Conservation (phyloP, 306 rosid genomes). For the Quercus glauca region DNA sequence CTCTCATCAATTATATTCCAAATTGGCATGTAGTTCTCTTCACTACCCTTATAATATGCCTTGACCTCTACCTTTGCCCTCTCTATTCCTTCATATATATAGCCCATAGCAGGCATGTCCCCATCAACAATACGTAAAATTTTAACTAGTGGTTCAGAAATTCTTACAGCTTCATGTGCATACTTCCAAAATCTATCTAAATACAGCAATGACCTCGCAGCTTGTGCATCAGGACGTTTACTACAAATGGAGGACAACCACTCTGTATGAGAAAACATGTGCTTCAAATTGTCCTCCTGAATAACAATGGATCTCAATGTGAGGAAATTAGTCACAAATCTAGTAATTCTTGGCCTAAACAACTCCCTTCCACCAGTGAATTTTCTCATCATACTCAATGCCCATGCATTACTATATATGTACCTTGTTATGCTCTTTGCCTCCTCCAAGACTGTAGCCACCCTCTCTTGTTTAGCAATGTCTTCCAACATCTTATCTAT, state of each 20-base stretch:
- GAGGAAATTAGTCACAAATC: constrained; percentile 56
- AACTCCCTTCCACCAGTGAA: constrained; percentile 59
- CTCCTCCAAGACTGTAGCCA: constrained; percentile 52
- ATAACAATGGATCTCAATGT: constrained; percentile 61
- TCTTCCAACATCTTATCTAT: constrained; percentile 67
- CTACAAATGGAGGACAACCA: constrained; percentile 59
- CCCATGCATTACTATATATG: constrained; percentile 52
- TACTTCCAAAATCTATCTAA: constrained; percentile 65
- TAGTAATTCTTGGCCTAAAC: constrained; percentile 51
- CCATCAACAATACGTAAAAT: constrained; percentile 66
- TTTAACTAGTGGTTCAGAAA: constrained; percentile 61
- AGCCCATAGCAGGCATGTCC: constrained; percentile 77
- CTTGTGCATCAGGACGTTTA: constrained; percentile 47
- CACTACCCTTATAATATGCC: constrained; percentile 51
- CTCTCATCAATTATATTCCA: constrained; percentile 57
- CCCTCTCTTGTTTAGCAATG: constrained; percentile 61
- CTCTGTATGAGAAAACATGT: constrained; percentile 58
- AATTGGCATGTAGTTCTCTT: constrained; percentile 52
- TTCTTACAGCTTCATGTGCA: constrained; percentile 60
- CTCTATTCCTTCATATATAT: constrained; percentile 59
- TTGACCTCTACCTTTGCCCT: constrained; percentile 53
- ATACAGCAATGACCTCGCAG: constrained; percentile 40
- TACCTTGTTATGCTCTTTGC: constrained; percentile 51
- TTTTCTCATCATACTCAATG: constrained; percentile 52
- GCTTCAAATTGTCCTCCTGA: constrained; percentile 60